Base-by-base conservation (phyloP, 768 basidiomycete species). In the Chlorophyllum brunneum region DNA sequence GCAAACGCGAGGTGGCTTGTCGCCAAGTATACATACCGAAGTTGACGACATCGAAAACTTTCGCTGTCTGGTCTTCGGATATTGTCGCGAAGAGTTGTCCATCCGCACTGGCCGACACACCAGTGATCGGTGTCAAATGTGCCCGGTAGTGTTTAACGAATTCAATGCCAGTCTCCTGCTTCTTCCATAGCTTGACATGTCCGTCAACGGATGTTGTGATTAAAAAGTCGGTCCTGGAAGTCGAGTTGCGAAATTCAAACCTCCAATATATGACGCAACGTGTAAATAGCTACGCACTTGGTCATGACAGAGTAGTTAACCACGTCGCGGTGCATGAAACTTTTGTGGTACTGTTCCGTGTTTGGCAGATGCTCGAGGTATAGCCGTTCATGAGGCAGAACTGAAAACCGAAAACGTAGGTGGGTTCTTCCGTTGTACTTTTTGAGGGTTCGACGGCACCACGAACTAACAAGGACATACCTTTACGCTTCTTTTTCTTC, bases 121-220 rank as follows among this genome's bases (percentile, higher is more conserved):
- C 83, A 3, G 83, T 73, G 22, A 98, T 79, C 7, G 91, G 82
- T 22, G 80, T 77, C 18, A 95, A 75, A 61, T 97, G 95, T 1
- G 97, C 93, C 40, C 97, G 86, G 67, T 95, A 99, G 58, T 95
- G 92, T 70, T 99, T 99, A 54, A 98, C 95, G 61, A 98, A 98
- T 70, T 98, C 97, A 62, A 99, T 93, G 3, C 95, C 95, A 5
- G 75, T 66, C 18, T 94, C 89, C 71, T 97, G 94, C 69, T 99
- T 99, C 76, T 97, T 98, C 97, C 97, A 99, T n/a, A 99, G 70
- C 67, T 99, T 99, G 57, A 98, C 68, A 67, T 94, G 88, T 2
- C 97, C 97, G 64, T 98, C 97, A 8, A 93, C 69, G 2, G 95
- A 98, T 1, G 95, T 94, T 5, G 97, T 99, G 43, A 99, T 78